phyloP scores from a whole-genome alignment of 805 yeast species.

The Saccharomycopsis vini region DNA sequence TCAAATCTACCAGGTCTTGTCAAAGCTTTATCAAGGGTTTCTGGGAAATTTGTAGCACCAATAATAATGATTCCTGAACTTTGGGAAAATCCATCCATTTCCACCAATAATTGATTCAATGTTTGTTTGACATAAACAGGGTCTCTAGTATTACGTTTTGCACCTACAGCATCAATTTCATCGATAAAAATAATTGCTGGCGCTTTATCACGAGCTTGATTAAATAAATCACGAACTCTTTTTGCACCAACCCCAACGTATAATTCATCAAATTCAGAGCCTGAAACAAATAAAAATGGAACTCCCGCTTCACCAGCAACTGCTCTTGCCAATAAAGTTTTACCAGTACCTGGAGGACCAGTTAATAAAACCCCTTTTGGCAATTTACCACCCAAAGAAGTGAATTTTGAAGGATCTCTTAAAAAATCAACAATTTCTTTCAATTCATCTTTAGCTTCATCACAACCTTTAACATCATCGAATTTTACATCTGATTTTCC shows the following conservation, averaged over 20 bases:
- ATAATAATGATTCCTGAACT: slow-evolving; percentile 88
- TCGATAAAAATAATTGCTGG: slow-evolving; percentile 97
- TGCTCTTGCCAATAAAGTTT: slow-evolving; percentile 91
- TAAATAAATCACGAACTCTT: slow-evolving; percentile 87
- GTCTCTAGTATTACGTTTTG: slow-evolving; percentile 93
- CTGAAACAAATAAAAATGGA: slow-evolving; percentile 97
- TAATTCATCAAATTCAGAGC: slow-evolving; percentile 95
- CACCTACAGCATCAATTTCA: slow-evolving; percentile 98
- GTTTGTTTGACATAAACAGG: slow-evolving; percentile 98
- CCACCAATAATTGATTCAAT: slow-evolving; percentile 88
- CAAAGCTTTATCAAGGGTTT: slow-evolving; percentile 89
- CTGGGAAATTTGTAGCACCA: slow-evolving; percentile 98
- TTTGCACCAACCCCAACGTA: slow-evolving; percentile 99
- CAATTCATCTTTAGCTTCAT: slow-evolving; percentile 94
- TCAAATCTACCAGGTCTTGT: slow-evolving; percentile 98
- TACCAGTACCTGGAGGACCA: slow-evolving; percentile 99
- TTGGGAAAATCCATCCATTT: slow-evolving; percentile 91
- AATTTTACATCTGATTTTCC: slow-evolving; percentile 80
- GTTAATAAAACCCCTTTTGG: slow-evolving; percentile 96
- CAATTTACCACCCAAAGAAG: slow-evolving; percentile 93
- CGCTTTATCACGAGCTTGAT: slow-evolving; percentile 87
- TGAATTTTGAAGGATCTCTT: slow-evolving; percentile 92
- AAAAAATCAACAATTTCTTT: slow-evolving; percentile 97
- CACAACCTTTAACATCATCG: slow-evolving; percentile 93
- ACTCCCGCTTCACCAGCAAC: slow-evolving; percentile 99